Evolutionary conservation across 805 yeast genomes (phyloP), one percentile per base, ranked within the genome.

Genomic region (Candida vartiovaarae): DNA sequence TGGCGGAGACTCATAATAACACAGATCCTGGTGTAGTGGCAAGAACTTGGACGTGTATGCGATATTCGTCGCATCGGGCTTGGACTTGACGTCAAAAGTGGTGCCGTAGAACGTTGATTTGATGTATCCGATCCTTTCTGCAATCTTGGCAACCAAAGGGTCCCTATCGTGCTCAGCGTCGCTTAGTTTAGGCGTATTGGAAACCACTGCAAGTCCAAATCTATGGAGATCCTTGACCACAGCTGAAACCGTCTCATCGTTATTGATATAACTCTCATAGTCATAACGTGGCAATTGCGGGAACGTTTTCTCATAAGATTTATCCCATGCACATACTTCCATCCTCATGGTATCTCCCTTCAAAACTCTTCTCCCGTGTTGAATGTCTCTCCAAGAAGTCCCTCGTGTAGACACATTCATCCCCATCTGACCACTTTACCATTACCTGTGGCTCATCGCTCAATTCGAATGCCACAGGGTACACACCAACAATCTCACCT

Each of bases 1-100:
- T 2, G 95, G 95, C 3, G 90, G 90, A 8, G 88, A 78, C 58
- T 84, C 90, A 56, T 83, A 79, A 63, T 84, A 84, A 38, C 80
- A 68, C 26, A 84, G 67, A 55, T 85, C 93, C 83, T 82, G 84
- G 54, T 84, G 95, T 40, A 84, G 66, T 3, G 89, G 89, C 34
- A 85, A 68, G 51, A 75, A 75, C 7, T 69, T 70, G 40, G 72
- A 68, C 4, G 93, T 80, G 55, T 82, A 76, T 4, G 90, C 90
- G 40, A 84, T 80, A 51, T 84, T 82, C 43, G 72, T 75, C 9
- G 89, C 83, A 42, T 69, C 66, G 4, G 73, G 70, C 3, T 56
- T 57, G 8, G 74, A 66, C 41, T 70, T 71, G 6, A 84, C 90
- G 56, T 84, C 84, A 64, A 84, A 84, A 5, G 80, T 67, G 6